phyloP scores from a whole-genome alignment of 257 asterid species.

The Salvia miltiorrhiza region DNA sequence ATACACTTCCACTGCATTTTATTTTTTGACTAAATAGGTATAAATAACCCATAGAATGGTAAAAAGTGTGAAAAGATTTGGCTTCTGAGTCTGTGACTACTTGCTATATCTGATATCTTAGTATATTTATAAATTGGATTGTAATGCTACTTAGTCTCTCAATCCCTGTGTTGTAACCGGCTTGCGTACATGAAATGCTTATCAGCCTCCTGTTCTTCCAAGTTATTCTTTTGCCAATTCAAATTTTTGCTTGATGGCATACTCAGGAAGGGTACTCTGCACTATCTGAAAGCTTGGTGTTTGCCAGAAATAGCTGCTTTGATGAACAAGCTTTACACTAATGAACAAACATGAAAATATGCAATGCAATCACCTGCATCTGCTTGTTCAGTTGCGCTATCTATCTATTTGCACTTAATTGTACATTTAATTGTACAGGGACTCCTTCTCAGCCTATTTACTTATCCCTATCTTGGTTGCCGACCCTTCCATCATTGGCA shows the following conservation, averaged over 20 bases:
- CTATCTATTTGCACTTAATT: neutral
- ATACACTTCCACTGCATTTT: neutral
- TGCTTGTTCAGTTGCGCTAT: neutral
- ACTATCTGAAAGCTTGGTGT: neutral
- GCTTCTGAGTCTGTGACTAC: neutral
- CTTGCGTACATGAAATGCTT: neutral
- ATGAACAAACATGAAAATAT: neutral
- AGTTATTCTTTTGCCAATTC: neutral
- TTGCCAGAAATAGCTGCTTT: neutral
- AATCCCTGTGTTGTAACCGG: neutral
- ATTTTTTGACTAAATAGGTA: neutral
- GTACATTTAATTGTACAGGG: slow-evolving; percentile 37
- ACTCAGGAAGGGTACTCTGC: too few species aligned
- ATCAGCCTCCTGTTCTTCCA: neutral
- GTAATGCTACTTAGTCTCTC: neutral
- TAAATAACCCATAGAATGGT: too few species aligned
- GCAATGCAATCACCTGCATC: neutral
- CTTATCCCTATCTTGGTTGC: slow-evolving; percentile 53
- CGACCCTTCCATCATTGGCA: slow-evolving; percentile 29
- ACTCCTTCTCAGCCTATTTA: slow-evolving; percentile 39
- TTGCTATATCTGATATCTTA: neutral
- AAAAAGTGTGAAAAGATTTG: too few species aligned
- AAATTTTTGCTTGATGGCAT: too few species aligned
- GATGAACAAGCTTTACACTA: neutral
- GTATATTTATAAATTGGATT: too few species aligned